Conservation (phyloP, 768 basidiomycete species). For the Tubosaeta sp. region DNA sequence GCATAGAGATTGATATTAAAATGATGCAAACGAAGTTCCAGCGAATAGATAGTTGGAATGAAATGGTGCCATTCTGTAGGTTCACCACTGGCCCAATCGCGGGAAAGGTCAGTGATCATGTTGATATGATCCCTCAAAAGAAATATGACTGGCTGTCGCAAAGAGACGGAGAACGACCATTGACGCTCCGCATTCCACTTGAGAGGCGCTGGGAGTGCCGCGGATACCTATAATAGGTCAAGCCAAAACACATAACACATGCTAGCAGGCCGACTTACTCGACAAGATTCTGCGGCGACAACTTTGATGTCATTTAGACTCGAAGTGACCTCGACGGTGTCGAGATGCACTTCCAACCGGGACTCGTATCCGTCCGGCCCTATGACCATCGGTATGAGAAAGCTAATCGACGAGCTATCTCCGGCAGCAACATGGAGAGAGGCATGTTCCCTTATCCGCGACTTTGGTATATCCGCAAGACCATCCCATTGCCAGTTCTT, state of each 20-base stretch:
- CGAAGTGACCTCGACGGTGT: conserved; percentile 70
- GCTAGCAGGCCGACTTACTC: conserved; percentile 39
- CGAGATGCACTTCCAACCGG: conserved; percentile 75
- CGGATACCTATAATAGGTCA: conserved; percentile 46
- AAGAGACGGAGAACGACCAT: conserved; percentile 72
- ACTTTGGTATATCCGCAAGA: conserved; percentile 41
- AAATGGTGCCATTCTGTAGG: conserved; percentile 78
- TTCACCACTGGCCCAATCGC: conserved; percentile 87
- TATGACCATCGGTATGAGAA: conserved; percentile 79
- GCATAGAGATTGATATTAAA: conserved; percentile 78
- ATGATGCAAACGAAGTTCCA: conserved; percentile 69
- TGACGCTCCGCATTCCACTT: conserved; percentile 76
- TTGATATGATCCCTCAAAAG: conserved; percentile 91
- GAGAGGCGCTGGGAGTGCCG: conserved; percentile 76
- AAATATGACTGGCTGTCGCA: conserved; percentile 70
- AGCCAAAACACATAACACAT: conserved; percentile 13
- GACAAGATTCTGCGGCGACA: conserved; percentile 71
- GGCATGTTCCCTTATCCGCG: conserved; percentile 58
- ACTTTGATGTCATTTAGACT: conserved; percentile 87
- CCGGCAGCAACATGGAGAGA: conserved; percentile 72
- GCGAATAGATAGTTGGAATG: conserved; percentile 72
- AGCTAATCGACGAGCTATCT: conserved; percentile 81
- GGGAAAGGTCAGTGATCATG: conserved; percentile 88
- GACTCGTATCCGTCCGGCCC: conserved; percentile 73
- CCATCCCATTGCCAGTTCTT: conserved; percentile 99